These are phyloP conservation scores for Aspergillus carlsbadensis DNA, from an alignment of 495 filamentous ascomycete genomes.

Conservation along the genomic window DNA sequence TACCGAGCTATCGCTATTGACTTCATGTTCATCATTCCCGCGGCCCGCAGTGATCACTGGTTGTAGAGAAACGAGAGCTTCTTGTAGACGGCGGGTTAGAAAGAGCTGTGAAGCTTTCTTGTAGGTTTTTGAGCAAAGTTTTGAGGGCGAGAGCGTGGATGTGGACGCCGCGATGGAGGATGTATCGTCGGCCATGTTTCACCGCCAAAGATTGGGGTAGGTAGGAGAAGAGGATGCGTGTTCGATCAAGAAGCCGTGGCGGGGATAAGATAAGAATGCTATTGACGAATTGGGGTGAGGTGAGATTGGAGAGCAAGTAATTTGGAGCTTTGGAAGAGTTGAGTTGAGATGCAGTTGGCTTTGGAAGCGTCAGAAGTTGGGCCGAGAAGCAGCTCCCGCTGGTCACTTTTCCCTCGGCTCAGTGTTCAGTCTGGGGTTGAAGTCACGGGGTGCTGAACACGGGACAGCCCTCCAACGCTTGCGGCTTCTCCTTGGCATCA, in stretches of 20 bases:
- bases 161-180: slow-evolving; percentile 41
- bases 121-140: slow-evolving; percentile 65
- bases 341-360: slow-evolving; percentile 15
- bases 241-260: not conserved
- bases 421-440: slow-evolving; percentile 13
- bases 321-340: not conserved
- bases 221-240: not conserved
- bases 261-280: not conserved
- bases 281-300: not conserved
- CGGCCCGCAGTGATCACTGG: slow-evolving; percentile 63
- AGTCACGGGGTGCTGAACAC: slow-evolving; percentile 4
- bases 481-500: not conserved
- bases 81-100: slow-evolving; percentile 84
- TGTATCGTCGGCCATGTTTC: slow-evolving; percentile 37
- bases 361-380: slow-evolving; percentile 4
- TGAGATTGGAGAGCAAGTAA: not conserved
- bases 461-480: slow-evolving; percentile 5
- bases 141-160: slow-evolving; percentile 56
- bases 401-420: slow-evolving; percentile 16
- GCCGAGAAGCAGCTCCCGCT: not conserved
- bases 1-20: slow-evolving; percentile 32
- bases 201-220: slow-evolving; percentile 19
- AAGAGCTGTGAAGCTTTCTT: slow-evolving; percentile 88
- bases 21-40: slow-evolving; percentile 35
- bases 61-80: slow-evolving; percentile 78